Conservation (phyloP, 441 rosid species). For the Corymbia citriodora region DNA sequence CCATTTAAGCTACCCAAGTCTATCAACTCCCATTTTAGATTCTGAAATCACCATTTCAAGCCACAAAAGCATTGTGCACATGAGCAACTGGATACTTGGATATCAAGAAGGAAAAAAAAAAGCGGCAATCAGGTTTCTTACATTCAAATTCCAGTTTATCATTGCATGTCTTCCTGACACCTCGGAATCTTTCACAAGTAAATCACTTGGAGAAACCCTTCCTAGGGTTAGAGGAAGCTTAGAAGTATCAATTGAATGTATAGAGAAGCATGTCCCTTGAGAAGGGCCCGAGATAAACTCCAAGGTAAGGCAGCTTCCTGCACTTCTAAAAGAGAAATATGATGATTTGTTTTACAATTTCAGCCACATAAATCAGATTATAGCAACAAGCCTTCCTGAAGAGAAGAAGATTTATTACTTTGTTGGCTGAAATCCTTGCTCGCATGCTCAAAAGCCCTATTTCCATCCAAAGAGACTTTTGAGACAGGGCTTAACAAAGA, state of each 20-base stretch:
- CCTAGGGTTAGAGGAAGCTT: conserved; percentile 81
- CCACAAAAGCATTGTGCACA: conserved; percentile 1
- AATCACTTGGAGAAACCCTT: conserved; percentile 73
- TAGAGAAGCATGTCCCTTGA: conserved; percentile 44
- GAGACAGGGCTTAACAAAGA: conserved; percentile 18
- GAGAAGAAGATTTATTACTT: conserved; percentile 51
- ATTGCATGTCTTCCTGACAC: conserved; percentile 97
- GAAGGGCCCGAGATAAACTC: conserved; percentile 90
- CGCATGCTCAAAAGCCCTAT: conserved; percentile 16
- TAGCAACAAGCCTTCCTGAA: conserved; percentile 12
- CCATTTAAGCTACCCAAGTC: conserved; percentile 97
- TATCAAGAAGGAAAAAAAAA: background rate
- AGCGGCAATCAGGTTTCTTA: conserved; percentile 21
- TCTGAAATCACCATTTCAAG: conserved; percentile 41
- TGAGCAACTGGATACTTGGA: conserved; percentile 9
- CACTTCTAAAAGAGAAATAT: conserved; percentile 67
- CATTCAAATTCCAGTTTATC: conserved; percentile 83
- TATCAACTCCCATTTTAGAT: conserved; percentile 85
- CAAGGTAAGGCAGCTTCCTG: conserved; percentile 86
- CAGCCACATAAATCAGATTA: conserved; percentile 4
- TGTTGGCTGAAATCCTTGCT: conserved; percentile 37
- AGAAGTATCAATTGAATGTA: conserved; percentile 54
- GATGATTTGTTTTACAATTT: conserved; percentile 41
- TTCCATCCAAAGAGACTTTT: conserved; percentile 26
- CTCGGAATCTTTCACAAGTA: conserved; percentile 73